phyloP scores from a whole-genome alignment of 192 early-diverging fungal genomes.

The Entophlyctis helioformis region DNA sequence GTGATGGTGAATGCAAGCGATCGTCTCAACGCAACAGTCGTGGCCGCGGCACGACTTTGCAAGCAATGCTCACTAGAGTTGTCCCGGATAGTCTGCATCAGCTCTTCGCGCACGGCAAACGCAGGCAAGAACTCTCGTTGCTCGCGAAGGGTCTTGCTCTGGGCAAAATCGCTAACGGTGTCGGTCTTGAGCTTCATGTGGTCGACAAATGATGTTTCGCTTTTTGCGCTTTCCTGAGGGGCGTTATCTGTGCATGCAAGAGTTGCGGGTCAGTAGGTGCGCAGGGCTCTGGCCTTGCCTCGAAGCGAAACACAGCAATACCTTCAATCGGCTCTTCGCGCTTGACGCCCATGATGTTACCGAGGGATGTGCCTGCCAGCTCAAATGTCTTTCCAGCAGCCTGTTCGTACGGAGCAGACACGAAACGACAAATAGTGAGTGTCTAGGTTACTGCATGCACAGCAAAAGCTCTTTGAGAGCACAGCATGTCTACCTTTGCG shows the following conservation, averaged over 20 bases:
- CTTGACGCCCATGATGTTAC: constrained; percentile 90
- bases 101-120: constrained; percentile 81
- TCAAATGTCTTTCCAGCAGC: constrained; percentile 54
- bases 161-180: constrained; percentile 66
- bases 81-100: constrained; percentile 77
- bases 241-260: constrained; percentile 19
- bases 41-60: no score
- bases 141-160: constrained; percentile 72
- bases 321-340: constrained; percentile 29
- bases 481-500: constrained; percentile 35
- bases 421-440: no score
- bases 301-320: no score
- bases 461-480: neutral
- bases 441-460: no score
- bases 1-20: no score
- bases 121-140: constrained; percentile 88
- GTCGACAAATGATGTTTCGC: constrained; percentile 67
- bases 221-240: constrained; percentile 40
- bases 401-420: no score
- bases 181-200: constrained; percentile 53
- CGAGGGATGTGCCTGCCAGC: constrained; percentile 79
- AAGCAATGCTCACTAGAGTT: constrained; percentile 66
- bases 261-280: no score
- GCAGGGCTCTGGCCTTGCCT: no score
- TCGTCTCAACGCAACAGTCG: no score